Evolutionary conservation across 148 eudicot genomes (phyloP), one percentile per base, ranked within the genome.

Genomic region (Rhododendron simsii): DNA sequence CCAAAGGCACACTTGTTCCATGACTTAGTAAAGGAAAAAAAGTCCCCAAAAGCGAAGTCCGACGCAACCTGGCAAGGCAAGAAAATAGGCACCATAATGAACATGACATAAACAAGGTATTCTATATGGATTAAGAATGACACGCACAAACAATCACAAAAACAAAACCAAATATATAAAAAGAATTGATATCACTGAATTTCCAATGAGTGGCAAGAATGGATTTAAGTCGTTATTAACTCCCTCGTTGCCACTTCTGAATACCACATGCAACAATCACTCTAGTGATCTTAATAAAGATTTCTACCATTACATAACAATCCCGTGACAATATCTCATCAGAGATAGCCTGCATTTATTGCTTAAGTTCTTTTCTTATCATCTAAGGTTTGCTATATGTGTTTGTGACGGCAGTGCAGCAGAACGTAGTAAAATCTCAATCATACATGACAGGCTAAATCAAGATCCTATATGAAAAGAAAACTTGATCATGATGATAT

Each of bases 1-100:
- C 93, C 90, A 87, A 85, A 89, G 88, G 93, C 83, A 90, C 86
- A 88, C 90, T 90, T 92, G 91, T 88, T 93, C 99, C 99, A 97
- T 97, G 90, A 87, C 92, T 92, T 86, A 89, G 74, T 86, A 86
- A 83, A 87, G 83, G 86, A 86, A 86, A 83, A 77, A 18, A 78
- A 78, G 81, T 47, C 81, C 57, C 53, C 15, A 21, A 47, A 78
- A 48, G 50, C 21, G 0, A 78, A 78, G 18, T 78, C 57, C 1
- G 35, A 78, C 35, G 35, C 81, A 47, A 47, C 57, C 81, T 78
- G 59, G 15, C 33, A 78, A 23, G 0, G 15, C 20, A 47, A 78
- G 57, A 78, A 47, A 45, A 14, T n/a, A 75, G 23, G 13, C 79
- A 75, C 26, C 81, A 47, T 47, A 6, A 45, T 75, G 16, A 26